These are phyloP conservation scores for Gossypium mustelinum DNA, from an alignment of 345 rosid species.

Conservation along the genomic window DNA sequence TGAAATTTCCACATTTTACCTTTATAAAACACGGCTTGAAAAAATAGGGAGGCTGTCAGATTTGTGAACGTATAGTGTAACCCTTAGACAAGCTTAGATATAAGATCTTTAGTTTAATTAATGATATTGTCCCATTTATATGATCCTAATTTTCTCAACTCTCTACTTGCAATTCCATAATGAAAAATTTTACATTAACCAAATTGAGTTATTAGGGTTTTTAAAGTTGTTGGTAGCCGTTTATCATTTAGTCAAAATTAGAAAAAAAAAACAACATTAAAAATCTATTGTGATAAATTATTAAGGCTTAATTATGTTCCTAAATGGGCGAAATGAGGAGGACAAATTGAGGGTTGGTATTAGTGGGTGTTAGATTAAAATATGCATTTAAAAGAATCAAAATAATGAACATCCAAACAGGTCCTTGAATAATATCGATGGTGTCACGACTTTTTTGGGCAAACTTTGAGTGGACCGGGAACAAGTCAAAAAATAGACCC, in stretches of 20 bases:
- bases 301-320: neutral
- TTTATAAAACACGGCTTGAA: neutral
- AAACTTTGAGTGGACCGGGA: neutral
- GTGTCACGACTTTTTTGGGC: neutral
- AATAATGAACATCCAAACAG: neutral
- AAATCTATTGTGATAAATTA: neutral
- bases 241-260: neutral
- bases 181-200: neutral
- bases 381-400: neutral
- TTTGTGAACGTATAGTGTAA: neutral
- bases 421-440: neutral
- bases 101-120: neutral
- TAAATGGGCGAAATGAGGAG: neutral
- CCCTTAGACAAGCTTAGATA: neutral
- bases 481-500: neutral
- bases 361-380: neutral
- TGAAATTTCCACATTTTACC: neutral
- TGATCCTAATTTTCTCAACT: neutral
- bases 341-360: neutral
- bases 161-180: neutral
- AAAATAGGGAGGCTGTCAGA: neutral
- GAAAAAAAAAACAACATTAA: neutral
- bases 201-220: neutral
- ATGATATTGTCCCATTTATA: neutral
- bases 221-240: no score